These are phyloP conservation scores for Pleurotus sapidus DNA, from an alignment of 768 basidiomycete species.

Conservation along the genomic window DNA sequence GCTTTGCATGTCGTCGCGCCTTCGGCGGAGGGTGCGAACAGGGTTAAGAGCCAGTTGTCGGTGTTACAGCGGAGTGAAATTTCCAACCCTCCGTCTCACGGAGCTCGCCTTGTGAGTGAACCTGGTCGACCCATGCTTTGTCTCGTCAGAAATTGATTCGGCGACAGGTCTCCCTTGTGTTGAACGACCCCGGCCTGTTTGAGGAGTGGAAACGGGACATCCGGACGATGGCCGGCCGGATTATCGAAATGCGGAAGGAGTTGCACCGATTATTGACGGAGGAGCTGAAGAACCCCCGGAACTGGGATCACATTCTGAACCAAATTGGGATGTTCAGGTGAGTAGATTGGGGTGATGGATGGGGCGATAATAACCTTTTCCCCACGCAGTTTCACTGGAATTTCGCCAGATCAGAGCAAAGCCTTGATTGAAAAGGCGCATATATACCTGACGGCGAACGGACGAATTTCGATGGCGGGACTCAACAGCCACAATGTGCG, in stretches of 20 bases:
- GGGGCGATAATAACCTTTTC: neutral
- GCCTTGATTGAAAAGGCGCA: constrained; percentile 70
- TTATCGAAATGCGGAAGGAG: constrained; percentile 87
- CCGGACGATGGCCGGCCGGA: constrained; percentile 87
- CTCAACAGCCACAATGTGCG: constrained; percentile 77
- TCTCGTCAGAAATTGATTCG: constrained; percentile 1
- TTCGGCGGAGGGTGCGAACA: constrained; percentile 59
- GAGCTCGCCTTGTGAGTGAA: constrained; percentile 72
- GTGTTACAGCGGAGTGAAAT: constrained; percentile 93
- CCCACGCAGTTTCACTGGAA: constrained; percentile 72
- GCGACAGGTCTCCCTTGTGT: constrained; percentile 69
- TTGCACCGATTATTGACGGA: constrained; percentile 72
- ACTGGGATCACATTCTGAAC: constrained; percentile 92
- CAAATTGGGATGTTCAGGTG: constrained; percentile 99
- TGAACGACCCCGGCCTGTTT: constrained; percentile 73
- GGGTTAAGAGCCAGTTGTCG: constrained; percentile 85
- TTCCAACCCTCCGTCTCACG: constrained; percentile 90
- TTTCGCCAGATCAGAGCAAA: constrained; percentile 63
- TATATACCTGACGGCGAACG: constrained; percentile 83
- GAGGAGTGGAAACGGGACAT: constrained; percentile 91
- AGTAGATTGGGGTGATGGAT: constrained; percentile 15
- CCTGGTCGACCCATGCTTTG: neutral
- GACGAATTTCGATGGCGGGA: constrained; percentile 94
- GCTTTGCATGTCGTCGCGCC: constrained; percentile 83
- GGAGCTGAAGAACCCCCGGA: constrained; percentile 83